These are phyloP conservation scores for Fusarium bactridioides DNA, from an alignment of 2,329 filamentous ascomycete species.

Conservation along the genomic window DNA sequence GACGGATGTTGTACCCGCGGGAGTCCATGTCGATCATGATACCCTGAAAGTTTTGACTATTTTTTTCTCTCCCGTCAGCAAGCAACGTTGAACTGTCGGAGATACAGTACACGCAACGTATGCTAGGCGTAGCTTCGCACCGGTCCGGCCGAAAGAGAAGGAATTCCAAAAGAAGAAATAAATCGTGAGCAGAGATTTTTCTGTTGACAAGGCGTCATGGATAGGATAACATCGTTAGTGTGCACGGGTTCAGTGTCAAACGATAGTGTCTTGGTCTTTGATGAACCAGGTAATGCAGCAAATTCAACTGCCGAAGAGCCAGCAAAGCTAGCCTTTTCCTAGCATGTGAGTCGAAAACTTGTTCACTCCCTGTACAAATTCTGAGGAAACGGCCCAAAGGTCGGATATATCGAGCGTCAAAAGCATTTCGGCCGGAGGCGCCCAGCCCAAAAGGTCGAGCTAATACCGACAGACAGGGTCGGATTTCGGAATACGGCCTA, in stretches of 20 bases:
- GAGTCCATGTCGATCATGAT: constrained; percentile 8
- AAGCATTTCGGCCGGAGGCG: constrained; percentile 22
- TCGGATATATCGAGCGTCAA: constrained; percentile 7
- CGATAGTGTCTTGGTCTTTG: constrained; percentile 23
- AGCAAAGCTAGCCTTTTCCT: not conserved
- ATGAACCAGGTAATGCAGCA: constrained; percentile 6
- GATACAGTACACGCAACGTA: not conserved
- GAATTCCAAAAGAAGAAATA: constrained; percentile 15
- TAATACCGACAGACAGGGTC: constrained; percentile 4
- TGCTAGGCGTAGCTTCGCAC: not conserved
- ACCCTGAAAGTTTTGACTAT: not conserved
- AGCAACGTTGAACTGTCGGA: not conserved
- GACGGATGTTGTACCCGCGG: constrained; percentile 7
- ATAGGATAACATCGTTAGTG: constrained; percentile 26
- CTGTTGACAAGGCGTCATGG: constrained; percentile 9
- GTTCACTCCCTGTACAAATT: not conserved
- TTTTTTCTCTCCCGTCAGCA: not conserved
- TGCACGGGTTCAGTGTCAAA: constrained; percentile 14
- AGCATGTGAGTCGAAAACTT: not conserved
- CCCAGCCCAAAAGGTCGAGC: constrained; percentile 1
- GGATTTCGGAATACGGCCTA: constrained; percentile 14
- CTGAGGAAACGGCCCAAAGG: constrained; percentile 1
- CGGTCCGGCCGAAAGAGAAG: constrained; percentile 15
- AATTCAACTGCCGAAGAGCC: constrained; percentile 19
- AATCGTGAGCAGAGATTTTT: constrained; percentile 9